phyloP scores from a whole-genome alignment of 2,329 filamentous ascomycete species.

The Penicillium sp. region DNA sequence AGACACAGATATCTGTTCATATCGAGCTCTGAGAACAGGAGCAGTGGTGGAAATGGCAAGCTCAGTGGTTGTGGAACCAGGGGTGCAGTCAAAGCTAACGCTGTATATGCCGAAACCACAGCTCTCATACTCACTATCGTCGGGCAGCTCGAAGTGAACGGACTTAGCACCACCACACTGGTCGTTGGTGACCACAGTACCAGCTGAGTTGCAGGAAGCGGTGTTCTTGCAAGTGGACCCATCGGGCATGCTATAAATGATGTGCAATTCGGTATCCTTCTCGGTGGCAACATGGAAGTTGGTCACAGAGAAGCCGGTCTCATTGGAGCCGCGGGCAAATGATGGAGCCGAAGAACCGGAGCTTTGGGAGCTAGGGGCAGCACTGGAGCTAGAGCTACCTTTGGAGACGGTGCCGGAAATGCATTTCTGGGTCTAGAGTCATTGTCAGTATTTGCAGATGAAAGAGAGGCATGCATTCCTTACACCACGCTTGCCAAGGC shows the following conservation, averaged over 20 bases:
- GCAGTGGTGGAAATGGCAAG: conserved; percentile 3
- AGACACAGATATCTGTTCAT: conserved; percentile 26
- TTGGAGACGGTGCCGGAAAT: conserved; percentile 51
- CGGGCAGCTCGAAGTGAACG: conserved; percentile 68
- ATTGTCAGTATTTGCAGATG: conserved; percentile 8
- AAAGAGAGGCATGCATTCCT: conserved; percentile 32
- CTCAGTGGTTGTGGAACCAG: conserved; percentile 16
- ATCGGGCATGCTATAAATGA: conserved; percentile 84
- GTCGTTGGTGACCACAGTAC: conserved; percentile 72
- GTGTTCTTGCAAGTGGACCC: conserved; percentile 79
- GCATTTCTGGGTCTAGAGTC: conserved; percentile 51
- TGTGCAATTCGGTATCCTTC: conserved; percentile 75
- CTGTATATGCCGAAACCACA: conserved; percentile 64
- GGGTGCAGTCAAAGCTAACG: conserved; percentile 32
- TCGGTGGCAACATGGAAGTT: conserved; percentile 71
- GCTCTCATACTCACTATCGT: conserved; percentile 54
- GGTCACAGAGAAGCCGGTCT: conserved; percentile 69
- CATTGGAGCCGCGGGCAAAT: conserved; percentile 56
- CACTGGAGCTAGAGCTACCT: conserved; percentile 46
- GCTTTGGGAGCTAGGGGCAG: conserved; percentile 17
- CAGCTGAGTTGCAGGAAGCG: conserved; percentile 63
- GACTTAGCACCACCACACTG: conserved; percentile 90
- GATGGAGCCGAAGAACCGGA: conserved; percentile 53
- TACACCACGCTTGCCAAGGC: conserved; percentile 39
- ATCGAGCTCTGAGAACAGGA: conserved; percentile 10